phyloP scores from a whole-genome alignment of 371 early-diverging fungal genomes.

The Quaeritorhiza haematococci region DNA sequence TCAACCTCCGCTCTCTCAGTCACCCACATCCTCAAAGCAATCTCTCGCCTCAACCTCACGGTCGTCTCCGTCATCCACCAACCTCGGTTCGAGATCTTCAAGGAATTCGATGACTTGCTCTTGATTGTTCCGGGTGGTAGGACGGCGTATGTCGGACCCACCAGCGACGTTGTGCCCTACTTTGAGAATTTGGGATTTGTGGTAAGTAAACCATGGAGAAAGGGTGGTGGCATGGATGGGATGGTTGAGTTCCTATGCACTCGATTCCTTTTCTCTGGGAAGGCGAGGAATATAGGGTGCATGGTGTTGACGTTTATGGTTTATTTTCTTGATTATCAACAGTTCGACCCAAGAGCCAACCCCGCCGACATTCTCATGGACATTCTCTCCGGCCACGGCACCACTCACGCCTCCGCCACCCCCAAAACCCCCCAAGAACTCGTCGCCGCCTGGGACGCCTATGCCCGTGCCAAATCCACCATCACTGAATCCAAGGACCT shows the following conservation, averaged over 20 bases:
- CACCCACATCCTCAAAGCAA: background rate
- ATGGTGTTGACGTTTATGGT: no score
- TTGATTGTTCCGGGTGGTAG: conserved; percentile 35
- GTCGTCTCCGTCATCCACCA: conserved; percentile 5
- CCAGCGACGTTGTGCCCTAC: background rate
- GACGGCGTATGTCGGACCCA: conserved; percentile 73
- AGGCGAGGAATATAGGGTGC: no score
- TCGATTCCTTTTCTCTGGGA: background rate
- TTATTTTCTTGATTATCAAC: no score
- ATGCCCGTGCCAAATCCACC: no score
- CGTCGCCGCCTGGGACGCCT: conserved; percentile 1
- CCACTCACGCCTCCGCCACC: background rate
- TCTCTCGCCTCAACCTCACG: conserved; percentile 4
- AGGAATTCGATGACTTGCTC: background rate
- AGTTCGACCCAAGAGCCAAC: conserved; percentile 23
- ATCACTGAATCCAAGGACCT: background rate
- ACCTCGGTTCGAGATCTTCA: conserved; percentile 2
- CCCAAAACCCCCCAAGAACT: conserved; percentile 4
- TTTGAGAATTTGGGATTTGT: background rate
- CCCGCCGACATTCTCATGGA: conserved; percentile 47
- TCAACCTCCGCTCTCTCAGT: background rate
- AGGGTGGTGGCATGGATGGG: background rate
- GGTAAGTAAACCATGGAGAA: background rate
- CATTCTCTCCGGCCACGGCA: conserved; percentile 23
- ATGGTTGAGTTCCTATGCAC: background rate